Evolutionary conservation across 2,329 filamentous ascomycete genomes (phyloP).

Genomic region (Helotiales sp.): DNA sequence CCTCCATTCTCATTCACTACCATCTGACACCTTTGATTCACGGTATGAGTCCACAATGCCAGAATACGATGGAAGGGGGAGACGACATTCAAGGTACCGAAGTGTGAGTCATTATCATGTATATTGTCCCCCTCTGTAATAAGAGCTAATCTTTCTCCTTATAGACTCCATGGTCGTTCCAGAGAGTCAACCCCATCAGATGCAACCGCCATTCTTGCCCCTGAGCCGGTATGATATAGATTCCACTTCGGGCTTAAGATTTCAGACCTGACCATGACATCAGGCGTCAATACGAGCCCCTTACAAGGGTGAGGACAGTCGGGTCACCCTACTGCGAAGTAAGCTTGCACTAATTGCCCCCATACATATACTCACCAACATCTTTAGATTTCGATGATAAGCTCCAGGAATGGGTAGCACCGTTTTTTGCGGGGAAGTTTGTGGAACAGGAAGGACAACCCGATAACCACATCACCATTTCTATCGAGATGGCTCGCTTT

Average conservation of each 20-base stretch:
- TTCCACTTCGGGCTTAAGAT: background rate
- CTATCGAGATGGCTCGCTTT: slow-evolving; percentile 5
- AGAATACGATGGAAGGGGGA: background rate
- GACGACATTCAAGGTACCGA: slow-evolving; percentile 1
- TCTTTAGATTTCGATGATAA: slow-evolving; percentile 9
- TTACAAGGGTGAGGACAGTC: slow-evolving; percentile 7
- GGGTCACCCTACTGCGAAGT: background rate
- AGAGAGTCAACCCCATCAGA: slow-evolving; percentile 1
- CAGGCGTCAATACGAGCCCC: slow-evolving; percentile 6
- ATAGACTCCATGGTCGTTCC: background rate
- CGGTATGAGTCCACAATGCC: background rate
- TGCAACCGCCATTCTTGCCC: background rate
- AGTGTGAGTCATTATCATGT: slow-evolving; percentile 7
- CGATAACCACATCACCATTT: background rate
- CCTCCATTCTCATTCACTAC: background rate
- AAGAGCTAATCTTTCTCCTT: slow-evolving; percentile 5
- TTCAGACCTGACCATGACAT: slow-evolving; percentile 6
- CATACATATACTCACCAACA: background rate
- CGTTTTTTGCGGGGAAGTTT: slow-evolving; percentile 1
- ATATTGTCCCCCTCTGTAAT: background rate
- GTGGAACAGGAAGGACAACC: slow-evolving; percentile 4
- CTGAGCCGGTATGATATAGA: slow-evolving; percentile 2
- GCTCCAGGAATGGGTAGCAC: slow-evolving; percentile 7
- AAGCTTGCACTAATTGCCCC: background rate
- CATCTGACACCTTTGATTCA: background rate